A percentile compares a stretch with the other conserved stretches of the same genome.
phyloP scores from a whole-genome alignment of 441 rosid genomes.

The Arabidopsis hybrid region DNA sequence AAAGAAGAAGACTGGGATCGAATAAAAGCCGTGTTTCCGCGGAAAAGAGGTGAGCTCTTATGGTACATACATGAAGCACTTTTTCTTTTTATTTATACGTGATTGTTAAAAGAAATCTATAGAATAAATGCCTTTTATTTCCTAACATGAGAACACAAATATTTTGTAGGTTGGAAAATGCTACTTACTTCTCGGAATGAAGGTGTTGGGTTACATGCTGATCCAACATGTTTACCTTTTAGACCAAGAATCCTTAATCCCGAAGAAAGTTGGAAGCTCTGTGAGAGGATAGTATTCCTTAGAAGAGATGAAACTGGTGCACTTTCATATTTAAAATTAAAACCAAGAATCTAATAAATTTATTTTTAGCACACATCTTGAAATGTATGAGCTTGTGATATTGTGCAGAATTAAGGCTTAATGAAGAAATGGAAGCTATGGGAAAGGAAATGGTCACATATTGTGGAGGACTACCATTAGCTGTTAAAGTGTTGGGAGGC shows the following conservation, averaged over 20 bases:
- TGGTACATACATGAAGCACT: background rate
- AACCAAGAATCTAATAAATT: background rate
- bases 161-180: background rate
- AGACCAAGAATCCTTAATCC: background rate
- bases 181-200: background rate
- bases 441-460: background rate
- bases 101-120: too few relatives aligned
- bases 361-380: too few relatives aligned
- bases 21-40: conserved; percentile 15
- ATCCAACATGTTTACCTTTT: background rate
- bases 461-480: background rate
- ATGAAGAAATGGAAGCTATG: background rate
- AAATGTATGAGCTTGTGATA: background rate
- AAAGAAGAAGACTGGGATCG: background rate
- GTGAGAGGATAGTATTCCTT: background rate
- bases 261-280: background rate
- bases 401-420: background rate
- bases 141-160: background rate
- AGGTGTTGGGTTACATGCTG: background rate
- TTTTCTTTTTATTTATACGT: background rate
- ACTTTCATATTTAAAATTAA: too few relatives aligned
- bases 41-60: background rate
- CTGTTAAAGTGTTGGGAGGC: background rate
- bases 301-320: background rate
- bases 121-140: too few relatives aligned